Conservation (phyloP, 345 rosid genomes). For the Trapa bicornis region DNA sequence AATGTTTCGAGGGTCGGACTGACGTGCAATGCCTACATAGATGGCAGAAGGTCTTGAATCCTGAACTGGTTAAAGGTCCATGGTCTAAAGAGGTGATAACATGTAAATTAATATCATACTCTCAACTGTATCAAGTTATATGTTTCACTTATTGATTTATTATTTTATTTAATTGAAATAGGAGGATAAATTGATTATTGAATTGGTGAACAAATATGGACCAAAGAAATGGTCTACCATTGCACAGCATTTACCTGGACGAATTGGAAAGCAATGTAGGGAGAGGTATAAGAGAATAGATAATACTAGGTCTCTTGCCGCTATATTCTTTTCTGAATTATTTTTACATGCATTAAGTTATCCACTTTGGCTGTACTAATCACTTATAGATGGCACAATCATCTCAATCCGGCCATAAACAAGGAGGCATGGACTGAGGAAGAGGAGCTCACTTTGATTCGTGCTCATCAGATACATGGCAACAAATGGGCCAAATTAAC, state of each 20-base stretch:
- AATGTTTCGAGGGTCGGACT: constrained; percentile 95
- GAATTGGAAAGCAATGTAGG: constrained; percentile 96
- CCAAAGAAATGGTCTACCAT: constrained; percentile 99
- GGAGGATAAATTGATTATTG: constrained; percentile 85
- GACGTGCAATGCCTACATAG: constrained; percentile 99
- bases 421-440: constrained; percentile 99
- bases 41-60: constrained; percentile 99
- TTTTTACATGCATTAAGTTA: background rate
- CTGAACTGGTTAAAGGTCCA: constrained; percentile 98
- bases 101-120: background rate
- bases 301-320: background rate
- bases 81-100: constrained; percentile 94
- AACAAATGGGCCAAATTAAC: constrained; percentile 99
- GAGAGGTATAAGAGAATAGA: constrained; percentile 45
- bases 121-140: background rate
- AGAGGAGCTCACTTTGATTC: constrained; percentile 90
- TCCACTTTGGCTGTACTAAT: background rate
- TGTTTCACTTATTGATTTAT: background rate
- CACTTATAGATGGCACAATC: constrained; percentile 87
- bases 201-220: constrained; percentile 69
- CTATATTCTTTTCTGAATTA: background rate
- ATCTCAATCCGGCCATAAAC: constrained; percentile 90
- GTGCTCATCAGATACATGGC: constrained; percentile 93
- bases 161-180: constrained; percentile 13
- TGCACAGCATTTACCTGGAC: constrained; percentile 91